Percentiles rank a stretch among this genome's conserved stretches.
phyloP scores from a whole-genome alignment of 257 asterid genomes.

The Capsicum chinense region DNA sequence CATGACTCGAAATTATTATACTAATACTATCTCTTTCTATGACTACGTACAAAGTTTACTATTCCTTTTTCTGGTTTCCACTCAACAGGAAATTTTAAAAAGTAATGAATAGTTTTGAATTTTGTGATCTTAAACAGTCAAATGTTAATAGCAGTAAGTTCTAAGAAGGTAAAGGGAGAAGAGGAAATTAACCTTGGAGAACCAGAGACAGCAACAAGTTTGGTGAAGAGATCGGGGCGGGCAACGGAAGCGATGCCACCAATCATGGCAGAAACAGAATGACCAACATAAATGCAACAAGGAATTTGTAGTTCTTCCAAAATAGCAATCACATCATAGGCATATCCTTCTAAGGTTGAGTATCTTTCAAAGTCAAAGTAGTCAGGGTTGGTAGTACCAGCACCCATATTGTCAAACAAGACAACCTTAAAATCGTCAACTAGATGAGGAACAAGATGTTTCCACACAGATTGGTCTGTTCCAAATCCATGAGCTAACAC shows the following conservation, averaged over 20 bases:
- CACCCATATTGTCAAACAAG: slow-evolving; percentile 71
- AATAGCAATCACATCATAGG: slow-evolving; percentile 66
- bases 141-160: neutral
- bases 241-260: slow-evolving; percentile 73
- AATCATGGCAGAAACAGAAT: slow-evolving; percentile 72
- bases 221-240: slow-evolving; percentile 75
- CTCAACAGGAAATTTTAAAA: no score
- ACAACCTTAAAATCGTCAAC: slow-evolving; percentile 57
- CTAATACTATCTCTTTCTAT: neutral
- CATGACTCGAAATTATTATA: neutral
- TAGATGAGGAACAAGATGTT: slow-evolving; percentile 67
- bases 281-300: slow-evolving; percentile 68
- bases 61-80: no score
- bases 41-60: neutral
- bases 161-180: neutral
- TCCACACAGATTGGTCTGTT: slow-evolving; percentile 81
- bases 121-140: neutral
- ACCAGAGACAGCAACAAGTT: slow-evolving; percentile 60
- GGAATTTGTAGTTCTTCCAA: slow-evolving; percentile 55
- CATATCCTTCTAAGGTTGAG: slow-evolving; percentile 67
- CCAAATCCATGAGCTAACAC: slow-evolving; percentile 81
- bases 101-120: no score
- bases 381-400: slow-evolving; percentile 78
- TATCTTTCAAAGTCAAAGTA: slow-evolving; percentile 84
- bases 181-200: slow-evolving; percentile 65